A percentile compares a stretch with the other conserved stretches of the same genome.
Conservation (phyloP, 768 basidiomycete genomes). For the Kondoa subrosea region DNA sequence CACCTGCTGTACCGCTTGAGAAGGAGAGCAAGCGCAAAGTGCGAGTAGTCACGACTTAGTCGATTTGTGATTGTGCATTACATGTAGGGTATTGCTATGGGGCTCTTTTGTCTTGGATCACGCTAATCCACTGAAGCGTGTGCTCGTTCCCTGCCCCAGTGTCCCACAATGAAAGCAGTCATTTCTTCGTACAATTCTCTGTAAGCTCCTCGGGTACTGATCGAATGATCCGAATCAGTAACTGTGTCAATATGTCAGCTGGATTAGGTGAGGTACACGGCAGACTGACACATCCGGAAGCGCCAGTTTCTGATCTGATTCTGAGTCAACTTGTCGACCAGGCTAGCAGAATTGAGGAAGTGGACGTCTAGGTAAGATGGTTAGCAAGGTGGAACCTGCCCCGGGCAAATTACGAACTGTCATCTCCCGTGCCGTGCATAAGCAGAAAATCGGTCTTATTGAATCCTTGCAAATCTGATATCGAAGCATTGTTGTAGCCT, state of each 20-base stretch:
- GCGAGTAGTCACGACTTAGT: not conserved
- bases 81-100: too few relatives aligned
- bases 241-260: too few relatives aligned
- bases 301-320: conserved; percentile 50
- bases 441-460: conserved; percentile 59
- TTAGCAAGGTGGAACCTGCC: not conserved
- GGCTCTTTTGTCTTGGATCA: not conserved
- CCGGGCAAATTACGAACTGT: not conserved
- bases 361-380: conserved; percentile 52
- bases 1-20: not conserved
- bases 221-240: conserved; percentile 85
- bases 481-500: conserved; percentile 79
- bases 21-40: not conserved
- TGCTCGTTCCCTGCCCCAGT: conserved; percentile 50
- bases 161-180: conserved; percentile 66
- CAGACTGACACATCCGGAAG: conserved; percentile 96
- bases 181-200: conserved; percentile 76
- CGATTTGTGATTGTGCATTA: too few relatives aligned
- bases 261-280: too few relatives aligned
- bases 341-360: conserved; percentile 70
- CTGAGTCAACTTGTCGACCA: conserved; percentile 82
- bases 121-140: not conserved
- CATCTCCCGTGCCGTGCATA: conserved; percentile 48
- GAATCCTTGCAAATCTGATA: conserved; percentile 78
- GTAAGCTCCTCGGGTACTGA: conserved; percentile 55